A percentile compares a stretch with the other conserved stretches of the same genome.
Conservation (phyloP, 176 grass and related monocot species). For the Thalia dealbata region DNA sequence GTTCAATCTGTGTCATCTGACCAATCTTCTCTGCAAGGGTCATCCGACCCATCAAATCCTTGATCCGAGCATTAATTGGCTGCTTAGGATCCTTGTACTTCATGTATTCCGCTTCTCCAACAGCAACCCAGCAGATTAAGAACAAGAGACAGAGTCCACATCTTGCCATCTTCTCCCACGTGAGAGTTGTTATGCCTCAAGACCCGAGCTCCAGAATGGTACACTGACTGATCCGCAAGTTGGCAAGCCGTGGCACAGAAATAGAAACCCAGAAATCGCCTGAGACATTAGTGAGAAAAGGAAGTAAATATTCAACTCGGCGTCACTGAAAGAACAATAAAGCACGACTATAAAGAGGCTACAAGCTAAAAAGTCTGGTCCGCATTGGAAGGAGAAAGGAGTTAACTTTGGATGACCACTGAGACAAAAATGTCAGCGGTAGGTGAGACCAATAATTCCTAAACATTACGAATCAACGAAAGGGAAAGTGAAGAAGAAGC, state of each 20-base stretch:
- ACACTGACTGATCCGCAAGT: background rate
- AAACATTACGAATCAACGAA: background rate
- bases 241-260: background rate
- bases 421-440: background rate
- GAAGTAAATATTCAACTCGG: background rate
- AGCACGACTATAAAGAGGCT: background rate
- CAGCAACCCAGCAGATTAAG: constrained; percentile 32
- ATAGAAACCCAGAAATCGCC: background rate
- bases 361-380: background rate
- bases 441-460: too few relatives aligned
- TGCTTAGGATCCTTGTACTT: constrained; percentile 81
- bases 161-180: constrained; percentile 22
- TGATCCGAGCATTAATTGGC: constrained; percentile 53
- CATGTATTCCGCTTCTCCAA: constrained; percentile 51
- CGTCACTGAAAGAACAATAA: background rate
- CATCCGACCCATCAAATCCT: constrained; percentile 75
- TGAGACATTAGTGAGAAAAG: background rate
- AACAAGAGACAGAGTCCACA: constrained; percentile 29
- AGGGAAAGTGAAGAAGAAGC: background rate
- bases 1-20: constrained; percentile 91
- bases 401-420: background rate
- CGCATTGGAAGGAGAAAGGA: background rate
- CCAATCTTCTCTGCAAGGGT: constrained; percentile 90
- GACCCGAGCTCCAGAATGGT: background rate
- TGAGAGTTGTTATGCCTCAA: background rate